Conservation (phyloP, 257 asterid genomes). For the Solanum dulcamara region DNA sequence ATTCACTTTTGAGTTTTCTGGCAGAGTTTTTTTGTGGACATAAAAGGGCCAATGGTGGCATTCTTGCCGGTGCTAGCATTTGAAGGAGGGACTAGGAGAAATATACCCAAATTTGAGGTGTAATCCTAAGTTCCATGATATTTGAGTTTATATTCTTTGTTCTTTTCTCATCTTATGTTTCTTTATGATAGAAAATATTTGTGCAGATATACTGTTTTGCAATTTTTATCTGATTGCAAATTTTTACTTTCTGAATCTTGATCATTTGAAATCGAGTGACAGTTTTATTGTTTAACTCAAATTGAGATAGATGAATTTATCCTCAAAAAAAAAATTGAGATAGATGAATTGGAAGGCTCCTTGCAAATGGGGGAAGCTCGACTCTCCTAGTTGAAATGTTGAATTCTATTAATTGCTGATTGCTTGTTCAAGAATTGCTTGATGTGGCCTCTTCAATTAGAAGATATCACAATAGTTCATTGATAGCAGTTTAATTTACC, state of each 20-base stretch:
- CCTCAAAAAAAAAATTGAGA: not conserved
- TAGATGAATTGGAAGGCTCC: not conserved
- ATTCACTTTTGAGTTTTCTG: not conserved
- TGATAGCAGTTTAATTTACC: not conserved
- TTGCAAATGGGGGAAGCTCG: not conserved
- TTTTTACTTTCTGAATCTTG: not conserved
- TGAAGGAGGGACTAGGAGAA: conserved; percentile 97
- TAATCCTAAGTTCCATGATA: not conserved
- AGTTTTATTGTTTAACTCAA: not conserved
- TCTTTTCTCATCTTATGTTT: not conserved
- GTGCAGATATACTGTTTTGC: not conserved
- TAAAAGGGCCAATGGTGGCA: conserved; percentile 78
- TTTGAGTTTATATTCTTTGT: not conserved
- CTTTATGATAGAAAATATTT: not conserved
- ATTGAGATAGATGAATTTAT: not conserved
- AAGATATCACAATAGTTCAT: not conserved
- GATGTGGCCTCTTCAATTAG: not conserved
- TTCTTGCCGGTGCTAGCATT: conserved; percentile 85
- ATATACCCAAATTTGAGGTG: conserved; percentile 92
- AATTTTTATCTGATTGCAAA: not conserved
- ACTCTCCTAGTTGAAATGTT: not conserved
- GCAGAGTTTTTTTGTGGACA: conserved; percentile 85
- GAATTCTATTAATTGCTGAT: not conserved
- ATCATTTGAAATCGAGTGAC: not conserved
- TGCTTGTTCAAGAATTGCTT: not conserved